Base-by-base conservation (phyloP, 352 stramenopile species). In the Globisporangium carolinianum region DNA sequence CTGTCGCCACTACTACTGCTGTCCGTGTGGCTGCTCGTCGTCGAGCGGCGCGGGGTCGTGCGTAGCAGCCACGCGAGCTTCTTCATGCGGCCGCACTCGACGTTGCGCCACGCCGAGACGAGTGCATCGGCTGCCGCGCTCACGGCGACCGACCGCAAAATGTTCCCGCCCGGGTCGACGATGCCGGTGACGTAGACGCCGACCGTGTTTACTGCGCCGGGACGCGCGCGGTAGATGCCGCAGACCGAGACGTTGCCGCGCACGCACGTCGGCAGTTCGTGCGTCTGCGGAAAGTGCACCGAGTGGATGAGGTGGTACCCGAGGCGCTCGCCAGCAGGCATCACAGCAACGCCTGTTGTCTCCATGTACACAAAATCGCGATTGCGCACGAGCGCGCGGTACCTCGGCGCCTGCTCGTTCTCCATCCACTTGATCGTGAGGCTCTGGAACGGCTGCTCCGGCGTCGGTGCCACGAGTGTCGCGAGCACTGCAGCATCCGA, bases 271-370 rank as follows among this genome's bases (percentile, higher is more conserved):
- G 42, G 43, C 17, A 81, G 63, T 15, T 58, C 42, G 38, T 67
- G 71, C 5, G 79, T 79, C 51, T 83, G 66, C 39, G 63, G 47
- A 17, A 89, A 75, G 36, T 87, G 71, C 9, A 90, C 68, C 35
- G 80, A 90, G 61, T 90, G 80, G 17, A 78, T 57, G 6, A 90
- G 51, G 41, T 86, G 73, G 61, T 71, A 90, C 3, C 80, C 80
- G 53, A 90, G 52, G 5, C 60, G 72, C 48, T 90, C 75, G 14
- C 77, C 80, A 3, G 71, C 75, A 14, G 65, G 53, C 37, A 87
- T 54, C n/a, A 47, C 67, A 1, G 58, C 72, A 4, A 67, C 77
- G 15, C 80, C 80, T 0, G 75, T 87, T 17, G 65, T 59, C 42
- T 88, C 77, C 12, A 88, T 55, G 46, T 75, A 78, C 4, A 90